Evolutionary conservation across 768 basidiomycete genomes (phyloP), one percentile per base, ranked within the genome.

Genomic region (Rhizopogon roseolus): DNA sequence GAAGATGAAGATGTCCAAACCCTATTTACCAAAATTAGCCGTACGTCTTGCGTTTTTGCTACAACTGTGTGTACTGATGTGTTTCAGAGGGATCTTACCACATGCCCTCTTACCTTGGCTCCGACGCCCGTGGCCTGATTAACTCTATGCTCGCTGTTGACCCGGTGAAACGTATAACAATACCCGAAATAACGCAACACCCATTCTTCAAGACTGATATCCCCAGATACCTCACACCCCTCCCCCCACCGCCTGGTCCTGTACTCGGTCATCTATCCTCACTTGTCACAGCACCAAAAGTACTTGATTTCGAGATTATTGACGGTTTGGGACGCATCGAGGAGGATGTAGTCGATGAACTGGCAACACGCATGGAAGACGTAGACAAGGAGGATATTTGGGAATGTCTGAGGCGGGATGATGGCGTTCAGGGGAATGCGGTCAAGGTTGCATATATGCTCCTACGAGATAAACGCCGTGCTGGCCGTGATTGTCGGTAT

Each of bases 381-480:
- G 85, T 94, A 10, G 81, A 81, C 55, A 83, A 84, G 69, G 88
- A 93, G 2, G 92, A 94, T 57, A 82, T 98, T 4, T 93, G 90
- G 91, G 85, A 88, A 44, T 87, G 86, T 64, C 70, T 98, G 57
- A 80, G 88, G 55, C 73, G 84, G 60, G 87, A 94, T 50, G 93
- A 95, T 58, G 93, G 90, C 0, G 77, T 82, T 40, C 85, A 87
- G 56, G 91, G 94, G 38, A 97, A 98, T 66, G 86, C 92, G 51
- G 88, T 98, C 66, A 95, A 97, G 71, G 94, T 99, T 6, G 94
- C 96, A 0, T 99, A 98, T 70, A 85, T 94, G 82, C 76, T 99
- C 4, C 76, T 97, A 42, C 77, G 93, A 53, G 96, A 99, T 64
- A 94, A 94, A 73, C 77, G 85, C 60, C 75, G 93, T 38, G 78